Evolutionary conservation across 306 rosid genomes (phyloP).

Genomic region (Alnus rubra): DNA sequence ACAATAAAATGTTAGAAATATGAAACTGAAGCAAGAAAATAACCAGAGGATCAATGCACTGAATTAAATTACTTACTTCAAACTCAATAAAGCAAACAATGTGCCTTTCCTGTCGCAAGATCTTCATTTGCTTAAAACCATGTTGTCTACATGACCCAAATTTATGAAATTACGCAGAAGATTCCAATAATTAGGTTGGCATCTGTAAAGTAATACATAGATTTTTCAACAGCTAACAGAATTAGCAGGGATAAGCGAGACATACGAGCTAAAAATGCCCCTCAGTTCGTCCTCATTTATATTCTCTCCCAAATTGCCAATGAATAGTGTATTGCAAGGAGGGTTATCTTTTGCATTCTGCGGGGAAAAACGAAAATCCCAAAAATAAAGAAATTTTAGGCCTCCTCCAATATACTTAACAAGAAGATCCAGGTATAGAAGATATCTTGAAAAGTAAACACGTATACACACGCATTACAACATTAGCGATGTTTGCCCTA

Average conservation of each 20-base stretch:
- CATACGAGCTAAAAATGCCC: conserved; percentile 89
- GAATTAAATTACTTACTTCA: conserved; percentile 64
- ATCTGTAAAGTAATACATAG: conserved; percentile 1
- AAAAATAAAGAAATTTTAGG: not conserved
- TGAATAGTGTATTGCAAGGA: conserved; percentile 96
- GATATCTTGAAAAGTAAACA: not conserved
- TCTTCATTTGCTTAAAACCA: conserved; percentile 99
- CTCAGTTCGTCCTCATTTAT: conserved; percentile 95
- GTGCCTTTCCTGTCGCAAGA: conserved; percentile 98
- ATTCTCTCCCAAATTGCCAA: conserved; percentile 97
- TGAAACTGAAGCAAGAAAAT: conserved; percentile 3
- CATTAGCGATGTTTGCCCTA: not conserved
- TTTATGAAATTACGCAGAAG: conserved; percentile 23
- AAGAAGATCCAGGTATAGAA: conserved; percentile 9
- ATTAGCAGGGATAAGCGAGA: conserved; percentile 31
- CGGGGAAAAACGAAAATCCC: conserved; percentile 11
- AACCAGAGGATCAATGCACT: conserved; percentile 1
- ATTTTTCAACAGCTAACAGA: conserved; percentile 10
- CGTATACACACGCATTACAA: not conserved
- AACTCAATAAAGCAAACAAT: conserved; percentile 99
- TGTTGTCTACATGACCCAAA: conserved; percentile 71
- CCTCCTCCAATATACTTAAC: conserved; percentile 4
- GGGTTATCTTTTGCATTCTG: conserved; percentile 99
- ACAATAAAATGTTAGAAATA: conserved; percentile 18
- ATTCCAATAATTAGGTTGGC: conserved; percentile 12